phyloP scores from a whole-genome alignment of 106 monocot genomes.

The Phalaenopsis aphrodite region DNA sequence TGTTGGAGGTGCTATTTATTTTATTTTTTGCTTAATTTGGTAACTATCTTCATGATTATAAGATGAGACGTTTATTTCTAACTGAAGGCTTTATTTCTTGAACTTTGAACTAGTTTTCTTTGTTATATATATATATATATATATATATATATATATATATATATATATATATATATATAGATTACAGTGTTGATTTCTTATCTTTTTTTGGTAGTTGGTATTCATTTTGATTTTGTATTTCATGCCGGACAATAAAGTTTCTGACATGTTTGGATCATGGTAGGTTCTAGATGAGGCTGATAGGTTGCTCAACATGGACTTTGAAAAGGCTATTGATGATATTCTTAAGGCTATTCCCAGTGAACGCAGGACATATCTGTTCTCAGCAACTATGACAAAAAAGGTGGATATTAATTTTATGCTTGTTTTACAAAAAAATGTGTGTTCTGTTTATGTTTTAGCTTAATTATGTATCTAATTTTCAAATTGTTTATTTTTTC shows the following conservation, averaged over 20 bases:
- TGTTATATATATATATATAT: neutral
- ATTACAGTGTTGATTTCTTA: neutral
- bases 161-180: neutral
- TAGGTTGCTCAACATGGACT: slow-evolving; percentile 81
- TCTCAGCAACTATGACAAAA: slow-evolving; percentile 98
- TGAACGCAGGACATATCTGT: slow-evolving; percentile 79
- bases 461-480: neutral
- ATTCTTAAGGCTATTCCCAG: slow-evolving; percentile 79
- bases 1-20: neutral
- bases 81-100: neutral
- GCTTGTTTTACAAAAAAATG: neutral
- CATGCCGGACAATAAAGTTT: neutral
- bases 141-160: neutral
- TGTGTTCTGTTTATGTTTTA: neutral
- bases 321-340: slow-evolving; percentile 89
- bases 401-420: slow-evolving; percentile 42
- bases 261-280: slow-evolving; percentile 1
- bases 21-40: neutral
- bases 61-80: neutral
- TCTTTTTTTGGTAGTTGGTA: neutral
- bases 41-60: neutral
- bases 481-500: neutral
- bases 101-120: neutral
- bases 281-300: slow-evolving; percentile 98
- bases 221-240: neutral